Conservation (phyloP, 2,329 filamentous ascomycete species). For the Leptographium flavum region DNA sequence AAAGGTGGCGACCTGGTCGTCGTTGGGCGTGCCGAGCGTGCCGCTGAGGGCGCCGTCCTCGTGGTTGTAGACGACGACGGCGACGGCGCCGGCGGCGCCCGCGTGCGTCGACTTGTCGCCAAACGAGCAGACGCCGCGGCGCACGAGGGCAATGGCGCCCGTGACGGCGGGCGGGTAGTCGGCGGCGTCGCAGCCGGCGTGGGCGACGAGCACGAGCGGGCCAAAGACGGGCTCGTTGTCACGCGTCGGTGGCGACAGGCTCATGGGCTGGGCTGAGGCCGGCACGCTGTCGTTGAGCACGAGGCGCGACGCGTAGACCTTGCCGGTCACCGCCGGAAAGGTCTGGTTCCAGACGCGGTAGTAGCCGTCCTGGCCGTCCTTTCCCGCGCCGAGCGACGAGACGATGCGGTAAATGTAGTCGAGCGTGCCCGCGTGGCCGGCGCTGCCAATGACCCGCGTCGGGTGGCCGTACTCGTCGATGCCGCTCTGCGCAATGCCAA, state of each 20-base stretch:
- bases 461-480: constrained; percentile 50
- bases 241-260: constrained; percentile 51
- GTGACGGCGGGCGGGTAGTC: constrained; percentile 47
- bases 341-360: constrained; percentile 49
- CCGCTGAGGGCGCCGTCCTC: constrained; percentile 47
- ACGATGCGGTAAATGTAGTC: constrained; percentile 46
- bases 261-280: constrained; percentile 39
- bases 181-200: constrained; percentile 46
- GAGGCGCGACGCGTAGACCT: constrained; percentile 42
- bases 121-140: constrained; percentile 57
- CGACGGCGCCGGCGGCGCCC: constrained; percentile 53
- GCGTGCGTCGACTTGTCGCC: constrained; percentile 56
- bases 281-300: constrained; percentile 38
- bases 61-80: constrained; percentile 63
- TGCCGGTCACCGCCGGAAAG: constrained; percentile 48
- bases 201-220: constrained; percentile 43
- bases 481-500: constrained; percentile 43
- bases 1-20: constrained; percentile 52
- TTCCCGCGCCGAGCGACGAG: constrained; percentile 29
- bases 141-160: constrained; percentile 56
- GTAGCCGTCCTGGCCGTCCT: constrained; percentile 23
- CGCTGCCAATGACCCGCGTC: constrained; percentile 55
- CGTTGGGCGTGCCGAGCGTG: constrained; percentile 49
- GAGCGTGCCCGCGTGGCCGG: constrained; percentile 50
- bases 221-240: constrained; percentile 44